Evolutionary conservation across 495 filamentous ascomycete species (phyloP), one percentile per base, ranked within the genome.

Genomic region (Immersiella caudata): DNA sequence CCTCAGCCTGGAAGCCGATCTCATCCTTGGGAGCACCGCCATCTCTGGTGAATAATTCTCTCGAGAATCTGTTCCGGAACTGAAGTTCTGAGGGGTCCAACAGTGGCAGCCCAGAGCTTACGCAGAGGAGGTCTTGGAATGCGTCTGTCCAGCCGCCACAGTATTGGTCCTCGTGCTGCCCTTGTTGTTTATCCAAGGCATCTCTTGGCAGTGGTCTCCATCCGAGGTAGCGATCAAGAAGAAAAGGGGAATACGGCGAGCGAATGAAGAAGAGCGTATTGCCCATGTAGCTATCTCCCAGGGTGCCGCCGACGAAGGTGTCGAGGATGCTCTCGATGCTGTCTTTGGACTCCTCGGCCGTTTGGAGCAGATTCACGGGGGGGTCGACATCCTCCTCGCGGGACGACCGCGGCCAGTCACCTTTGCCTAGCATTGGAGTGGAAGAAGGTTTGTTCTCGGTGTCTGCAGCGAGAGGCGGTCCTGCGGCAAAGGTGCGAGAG

Each of bases 81-180:
- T 33, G 29, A 8, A 57, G 9, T 36, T 60, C 50, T 7, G 20
- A 18, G 25, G 70, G 24, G 16, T 64, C 60, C 12, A 33, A 29
- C 67, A 74, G 35, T 25, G 67, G 70, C 20, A 66, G 51, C 0
- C 75, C 79, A 3, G 78, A 70, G 33, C 63, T 70, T 11, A 64
- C 75, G 0, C 65, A 68, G 6, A 82, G 67, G 24, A 82, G 73
- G 66, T 82, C 80, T 58, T 82, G 78, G 55, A 80, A 81, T 59
- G 79, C 79, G 50, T 82, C 79, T 16, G 68, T 59, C 73, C 80
- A 82, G 22, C 29, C 29, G 29, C 29, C 29, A 3, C 29, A 33
- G 29, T 33, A 33, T 33, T 33, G 29, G 29, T 33, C 29, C 3
- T 33, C 29, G 29, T 33, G 29, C 29, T 3, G 29, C 29, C 29